phyloP scores from a whole-genome alignment of 1,284 basidiomycete genomes.

The Austroboletus niveus region DNA sequence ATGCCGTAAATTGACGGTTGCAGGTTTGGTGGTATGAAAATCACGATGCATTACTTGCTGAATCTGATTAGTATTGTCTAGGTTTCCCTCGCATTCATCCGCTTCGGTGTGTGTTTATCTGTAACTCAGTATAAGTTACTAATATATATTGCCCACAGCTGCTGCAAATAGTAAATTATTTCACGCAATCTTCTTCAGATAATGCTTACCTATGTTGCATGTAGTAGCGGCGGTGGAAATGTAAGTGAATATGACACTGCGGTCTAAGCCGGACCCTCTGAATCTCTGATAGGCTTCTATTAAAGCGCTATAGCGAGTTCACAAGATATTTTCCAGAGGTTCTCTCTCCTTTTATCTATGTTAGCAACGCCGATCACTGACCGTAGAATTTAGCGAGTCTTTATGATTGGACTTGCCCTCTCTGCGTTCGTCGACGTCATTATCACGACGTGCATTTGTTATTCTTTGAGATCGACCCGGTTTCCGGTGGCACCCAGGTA shows the following conservation, averaged over 20 bases:
- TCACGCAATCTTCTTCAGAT: neutral
- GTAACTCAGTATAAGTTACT: neutral
- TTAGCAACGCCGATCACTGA: neutral
- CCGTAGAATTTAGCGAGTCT: constrained; percentile 42
- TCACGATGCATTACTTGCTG: neutral
- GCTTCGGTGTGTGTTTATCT: constrained; percentile 13
- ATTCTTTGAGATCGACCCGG: constrained; percentile 40
- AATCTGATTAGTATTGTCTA: constrained; percentile 6
- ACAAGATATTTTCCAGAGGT: constrained; percentile 13
- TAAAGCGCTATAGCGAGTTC: constrained; percentile 16
- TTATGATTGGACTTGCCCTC: constrained; percentile 48
- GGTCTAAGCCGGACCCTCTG: neutral
- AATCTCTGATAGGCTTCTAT: constrained; percentile 10
- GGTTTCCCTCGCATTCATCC: constrained; percentile 16
- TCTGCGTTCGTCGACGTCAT: constrained; percentile 48
- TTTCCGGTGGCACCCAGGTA: constrained; percentile 36
- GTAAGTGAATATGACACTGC: constrained; percentile 7
- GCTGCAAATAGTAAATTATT: constrained; percentile 20
- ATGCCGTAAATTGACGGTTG: constrained; percentile 10
- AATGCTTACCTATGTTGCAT: neutral
- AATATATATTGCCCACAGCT: constrained; percentile 4
- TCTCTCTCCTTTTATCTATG: neutral
- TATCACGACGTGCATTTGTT: constrained; percentile 45
- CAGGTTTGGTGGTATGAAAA: constrained; percentile 18
- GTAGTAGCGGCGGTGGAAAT: constrained; percentile 23